Percentiles rank a stretch among this genome's conserved stretches.
Evolutionary conservation across 1,139 yeast species (phyloP).

Genomic region (Yamadazyma conglobata): DNA sequence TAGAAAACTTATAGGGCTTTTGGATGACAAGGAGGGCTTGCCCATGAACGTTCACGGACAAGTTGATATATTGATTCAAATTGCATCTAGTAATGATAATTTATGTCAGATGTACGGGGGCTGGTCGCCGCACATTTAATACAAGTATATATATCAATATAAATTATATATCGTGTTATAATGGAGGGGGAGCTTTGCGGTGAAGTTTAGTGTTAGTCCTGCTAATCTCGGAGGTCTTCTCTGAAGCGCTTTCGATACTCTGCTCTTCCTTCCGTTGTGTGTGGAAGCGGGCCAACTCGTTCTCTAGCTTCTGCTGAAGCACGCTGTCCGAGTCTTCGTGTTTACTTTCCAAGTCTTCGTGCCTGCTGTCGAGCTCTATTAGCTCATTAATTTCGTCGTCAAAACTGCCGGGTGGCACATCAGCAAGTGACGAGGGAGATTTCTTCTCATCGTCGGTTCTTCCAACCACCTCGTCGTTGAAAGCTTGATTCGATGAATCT

Average conservation of each 20-base stretch:
- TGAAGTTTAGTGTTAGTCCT: conserved; percentile 11
- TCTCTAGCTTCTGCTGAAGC: too few species aligned
- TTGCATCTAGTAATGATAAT: conserved; percentile 70
- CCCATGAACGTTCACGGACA: conserved; percentile 92
- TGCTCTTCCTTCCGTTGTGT: too few species aligned
- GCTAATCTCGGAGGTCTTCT: background rate
- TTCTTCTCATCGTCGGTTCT: background rate
- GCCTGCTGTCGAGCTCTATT: conserved; percentile 5
- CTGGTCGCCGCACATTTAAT: conserved; percentile 68
- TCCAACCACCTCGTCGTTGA: background rate
- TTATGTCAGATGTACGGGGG: conserved; percentile 90
- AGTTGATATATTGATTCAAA: conserved; percentile 83
- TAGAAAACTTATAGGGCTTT: conserved; percentile 75
- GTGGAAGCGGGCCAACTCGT: too few species aligned
- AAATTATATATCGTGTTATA: conserved; percentile 4
- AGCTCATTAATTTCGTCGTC: conserved; percentile 8
- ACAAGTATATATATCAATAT: background rate
- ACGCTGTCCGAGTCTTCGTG: too few species aligned
- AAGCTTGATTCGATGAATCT: background rate
- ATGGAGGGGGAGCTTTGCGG: conserved; percentile 17
- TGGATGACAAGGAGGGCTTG: conserved; percentile 75
- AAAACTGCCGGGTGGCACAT: conserved; percentile 1
- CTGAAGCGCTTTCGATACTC: too few species aligned
- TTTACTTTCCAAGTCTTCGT: background rate
- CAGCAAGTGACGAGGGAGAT: too few species aligned